Evolutionary conservation across 495 filamentous ascomycete genomes (phyloP), one percentile per base, ranked within the genome.

Genomic region (Aspergillus ellipticus): DNA sequence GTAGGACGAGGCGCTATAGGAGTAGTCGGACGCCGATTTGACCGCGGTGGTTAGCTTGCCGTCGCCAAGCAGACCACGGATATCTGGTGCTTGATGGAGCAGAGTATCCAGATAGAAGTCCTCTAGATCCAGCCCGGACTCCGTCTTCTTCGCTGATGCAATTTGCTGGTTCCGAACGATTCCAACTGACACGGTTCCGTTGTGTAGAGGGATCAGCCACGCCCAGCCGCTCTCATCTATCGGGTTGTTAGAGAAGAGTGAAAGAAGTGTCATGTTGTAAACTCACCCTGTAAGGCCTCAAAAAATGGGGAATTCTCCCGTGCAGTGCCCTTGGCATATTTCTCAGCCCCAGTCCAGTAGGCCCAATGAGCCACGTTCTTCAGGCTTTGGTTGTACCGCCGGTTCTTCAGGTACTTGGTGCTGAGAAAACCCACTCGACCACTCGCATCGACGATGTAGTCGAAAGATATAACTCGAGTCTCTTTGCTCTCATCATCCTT

Each of bases 381-480:
- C 26, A 78, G 61, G 3, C 60, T 61, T 31, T 71, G 42, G 57
- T 76, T 78, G 59, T 51, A 69, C 4, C 55, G 59, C 1, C 74
- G 68, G 59, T 77, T 77, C 55, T 77, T 77, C 49, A 75, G 33
- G 56, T 78, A 74, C 54, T 73, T 75, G n/a, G 74, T 75, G 24
- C 50, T 64, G 0, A 76, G 7, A 5, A 77, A 42, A 13, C 75
- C 74, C 2, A 48, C 50, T 19, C 75, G 66, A 21, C 77, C 77
- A 43, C 64, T 72, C 4, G 77, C 77, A 62, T 79, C 77, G 7
- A 79, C 63, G 6, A 79, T 43, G 51, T 79, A 78, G 2, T 77
- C 61, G 49, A 78, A 78, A 0, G 49, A 49, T 47, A 78, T 74
- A 0, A 29, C 54, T 28, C 71, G n/a, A n/a, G n/a, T n/a, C n/a